phyloP scores from a whole-genome alignment of 192 early-diverging fungal species.

The Backusella parvicylindrica region DNA sequence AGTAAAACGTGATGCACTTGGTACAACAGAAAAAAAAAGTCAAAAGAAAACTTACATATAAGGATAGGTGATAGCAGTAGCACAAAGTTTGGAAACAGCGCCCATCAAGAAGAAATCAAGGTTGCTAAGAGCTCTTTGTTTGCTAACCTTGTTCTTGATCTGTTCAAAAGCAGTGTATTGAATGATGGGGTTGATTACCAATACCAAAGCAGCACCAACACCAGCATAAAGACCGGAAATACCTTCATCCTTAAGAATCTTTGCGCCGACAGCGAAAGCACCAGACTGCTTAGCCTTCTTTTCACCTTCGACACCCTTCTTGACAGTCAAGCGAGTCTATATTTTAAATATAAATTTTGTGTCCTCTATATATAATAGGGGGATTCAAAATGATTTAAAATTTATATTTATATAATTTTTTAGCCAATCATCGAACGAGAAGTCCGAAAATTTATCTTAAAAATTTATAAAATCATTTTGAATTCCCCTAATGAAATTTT shows the following conservation, averaged over 20 bases:
- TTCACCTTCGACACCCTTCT: slow-evolving; percentile 56
- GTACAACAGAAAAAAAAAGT: background rate
- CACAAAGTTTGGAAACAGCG: slow-evolving; percentile 91
- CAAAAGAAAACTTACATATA: slow-evolving; percentile 76
- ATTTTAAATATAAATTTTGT: too few species aligned
- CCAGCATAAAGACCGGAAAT: slow-evolving; percentile 88
- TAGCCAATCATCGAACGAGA: too few species aligned
- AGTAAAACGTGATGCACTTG: background rate
- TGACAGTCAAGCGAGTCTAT: slow-evolving; percentile 82
- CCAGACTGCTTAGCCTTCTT: slow-evolving; percentile 14
- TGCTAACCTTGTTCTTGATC: slow-evolving; percentile 66
- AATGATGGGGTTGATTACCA: slow-evolving; percentile 99
- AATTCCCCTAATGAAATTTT: too few species aligned
- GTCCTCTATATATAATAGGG: too few species aligned
- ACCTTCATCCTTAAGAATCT: slow-evolving; percentile 90
- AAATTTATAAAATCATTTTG: too few species aligned
- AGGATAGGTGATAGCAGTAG: slow-evolving; percentile 96
- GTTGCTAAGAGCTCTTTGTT: slow-evolving; percentile 59
- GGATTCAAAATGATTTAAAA: too few species aligned
- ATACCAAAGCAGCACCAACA: slow-evolving; percentile 88
- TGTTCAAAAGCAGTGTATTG: slow-evolving; percentile 99
- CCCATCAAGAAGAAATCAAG: slow-evolving; percentile 96
- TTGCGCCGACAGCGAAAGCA: slow-evolving; percentile 44
- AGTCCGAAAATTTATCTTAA: too few species aligned
- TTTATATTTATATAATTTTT: background rate